Base-by-base conservation (phyloP, 495 filamentous ascomycete species). In the Penicillium silybi region DNA sequence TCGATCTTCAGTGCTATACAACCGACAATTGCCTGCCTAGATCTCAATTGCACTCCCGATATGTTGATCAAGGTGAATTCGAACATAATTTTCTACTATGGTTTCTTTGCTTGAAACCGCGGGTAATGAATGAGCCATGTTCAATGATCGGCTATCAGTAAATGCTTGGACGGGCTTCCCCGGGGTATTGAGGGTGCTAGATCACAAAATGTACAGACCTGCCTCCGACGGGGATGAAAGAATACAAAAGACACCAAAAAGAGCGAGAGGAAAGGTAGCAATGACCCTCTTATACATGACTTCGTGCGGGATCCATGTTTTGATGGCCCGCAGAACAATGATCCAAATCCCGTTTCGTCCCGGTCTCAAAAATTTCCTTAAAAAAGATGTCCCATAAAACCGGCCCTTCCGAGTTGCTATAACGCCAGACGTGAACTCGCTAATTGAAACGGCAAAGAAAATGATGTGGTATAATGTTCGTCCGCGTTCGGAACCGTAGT, bases 361-460 rank as follows among this genome's bases (percentile, higher is more conserved):
- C 45, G 48, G 35, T 40, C 26, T 38, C 17, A 7, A 37, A 2
- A 41, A 37, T 18, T 19, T 19, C 19, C 45, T 38, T 50, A 38
- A 56, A 39, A 52, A 46, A n/a, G 39, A 59, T 46, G 46, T 40
- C 44, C 40, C 35, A 43, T 38, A 37, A 23, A 37, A 43, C 46
- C 44, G 40, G 40, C 38, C 48, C 54, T 50, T 37, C 47, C 46
- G 23, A 49, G 35, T 39, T 57, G 52, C 50, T 59, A 34, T 13
- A 66, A 66, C 63, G 60, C 63, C 63, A 44, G 56, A 53, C 55
- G 63, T 64, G 53, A 42, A 51, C 53, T 57, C 60, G 60, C 61
- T 64, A 64, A 60, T 53, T 50, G 41, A 53, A 62, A 56, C 50
- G 27, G 17, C 48, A 60, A 60, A 57, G 27, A 52, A 41, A 56